A percentile compares a stretch with the other conserved stretches of the same genome.
Evolutionary conservation across 2,329 filamentous ascomycete genomes (phyloP).

Genomic region (Fusarium sp.): DNA sequence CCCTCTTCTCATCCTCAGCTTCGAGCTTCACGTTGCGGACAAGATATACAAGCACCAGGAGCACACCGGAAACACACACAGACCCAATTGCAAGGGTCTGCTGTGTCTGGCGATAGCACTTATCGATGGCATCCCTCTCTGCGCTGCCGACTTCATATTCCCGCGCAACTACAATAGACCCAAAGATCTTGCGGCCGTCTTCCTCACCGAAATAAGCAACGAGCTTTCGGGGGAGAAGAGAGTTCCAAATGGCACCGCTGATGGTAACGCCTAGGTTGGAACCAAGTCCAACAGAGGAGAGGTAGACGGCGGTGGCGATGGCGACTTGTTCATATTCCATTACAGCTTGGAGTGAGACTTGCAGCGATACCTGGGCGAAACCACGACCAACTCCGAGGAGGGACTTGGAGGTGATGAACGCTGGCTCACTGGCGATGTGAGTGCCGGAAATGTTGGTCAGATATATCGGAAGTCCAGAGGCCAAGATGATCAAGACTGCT

Average conservation of each 20-base stretch:
- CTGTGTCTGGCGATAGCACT: conserved; percentile 31
- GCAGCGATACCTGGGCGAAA: conserved; percentile 18
- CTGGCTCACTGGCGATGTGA: conserved; percentile 30
- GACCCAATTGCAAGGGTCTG: conserved; percentile 36
- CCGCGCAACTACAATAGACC: conserved; percentile 29
- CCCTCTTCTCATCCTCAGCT: conserved; percentile 31
- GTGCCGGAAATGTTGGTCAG: conserved; percentile 35
- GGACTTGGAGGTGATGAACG: conserved; percentile 30
- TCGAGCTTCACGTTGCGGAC: conserved; percentile 25
- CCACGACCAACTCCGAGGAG: conserved; percentile 36
- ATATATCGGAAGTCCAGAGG: conserved; percentile 32
- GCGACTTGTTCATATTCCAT: conserved; percentile 31
- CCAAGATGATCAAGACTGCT: conserved; percentile 26
- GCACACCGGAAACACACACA: conserved; percentile 17
- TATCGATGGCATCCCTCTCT: conserved; percentile 18
- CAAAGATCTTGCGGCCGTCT: conserved; percentile 27
- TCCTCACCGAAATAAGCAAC: conserved; percentile 14
- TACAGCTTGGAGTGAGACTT: conserved; percentile 27
- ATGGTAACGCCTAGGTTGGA: conserved; percentile 35
- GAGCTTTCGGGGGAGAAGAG: conserved; percentile 25
- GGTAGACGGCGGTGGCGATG: conserved; percentile 32
- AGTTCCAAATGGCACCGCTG: conserved; percentile 40
- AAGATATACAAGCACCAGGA: conserved; percentile 14
- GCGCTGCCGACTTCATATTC: conserved; percentile 15
- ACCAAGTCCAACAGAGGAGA: conserved; percentile 29